These are phyloP conservation scores for Talaromyces sp. DNA, from an alignment of 2,329 filamentous ascomycete genomes.

Conservation along the genomic window DNA sequence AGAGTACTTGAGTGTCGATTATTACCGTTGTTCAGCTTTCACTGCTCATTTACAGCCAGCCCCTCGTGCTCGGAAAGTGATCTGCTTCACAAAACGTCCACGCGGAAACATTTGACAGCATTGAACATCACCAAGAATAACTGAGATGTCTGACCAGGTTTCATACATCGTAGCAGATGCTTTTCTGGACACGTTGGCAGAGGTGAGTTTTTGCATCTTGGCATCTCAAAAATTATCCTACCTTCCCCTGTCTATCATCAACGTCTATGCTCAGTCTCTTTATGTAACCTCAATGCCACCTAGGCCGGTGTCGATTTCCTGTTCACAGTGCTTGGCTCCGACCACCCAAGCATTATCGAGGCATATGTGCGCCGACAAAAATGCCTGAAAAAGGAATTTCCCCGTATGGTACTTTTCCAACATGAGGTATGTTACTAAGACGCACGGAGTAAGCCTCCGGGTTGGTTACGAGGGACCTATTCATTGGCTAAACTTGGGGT, in stretches of 20 bases:
- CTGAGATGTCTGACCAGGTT: constrained; percentile 3
- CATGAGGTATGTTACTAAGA: constrained; percentile 11
- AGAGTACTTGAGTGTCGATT: neutral
- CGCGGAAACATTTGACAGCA: neutral
- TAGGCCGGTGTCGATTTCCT: constrained; percentile 14
- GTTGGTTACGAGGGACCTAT: neutral
- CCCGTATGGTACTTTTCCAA: constrained; percentile 15
- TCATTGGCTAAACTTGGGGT: neutral
- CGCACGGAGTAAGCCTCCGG: neutral
- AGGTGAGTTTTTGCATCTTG: constrained; percentile 6
- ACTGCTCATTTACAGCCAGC: neutral
- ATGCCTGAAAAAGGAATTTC: constrained; percentile 11
- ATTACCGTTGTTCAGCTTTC: neutral
- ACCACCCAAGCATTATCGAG: constrained; percentile 16
- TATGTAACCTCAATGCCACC: constrained; percentile 5
- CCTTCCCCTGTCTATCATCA: neutral
- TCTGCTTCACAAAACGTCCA: neutral
- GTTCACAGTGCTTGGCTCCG: constrained; percentile 14
- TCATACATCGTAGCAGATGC: constrained; percentile 13
- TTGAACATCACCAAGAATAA: neutral
- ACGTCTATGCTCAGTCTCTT: neutral
- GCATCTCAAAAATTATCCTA: neutral
- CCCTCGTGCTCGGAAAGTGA: neutral
- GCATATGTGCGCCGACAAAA: constrained; percentile 14
- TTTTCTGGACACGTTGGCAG: constrained; percentile 14